Evolutionary conservation across 768 basidiomycete genomes (phyloP).

Genomic region (Cantharellus cinnabarinus): DNA sequence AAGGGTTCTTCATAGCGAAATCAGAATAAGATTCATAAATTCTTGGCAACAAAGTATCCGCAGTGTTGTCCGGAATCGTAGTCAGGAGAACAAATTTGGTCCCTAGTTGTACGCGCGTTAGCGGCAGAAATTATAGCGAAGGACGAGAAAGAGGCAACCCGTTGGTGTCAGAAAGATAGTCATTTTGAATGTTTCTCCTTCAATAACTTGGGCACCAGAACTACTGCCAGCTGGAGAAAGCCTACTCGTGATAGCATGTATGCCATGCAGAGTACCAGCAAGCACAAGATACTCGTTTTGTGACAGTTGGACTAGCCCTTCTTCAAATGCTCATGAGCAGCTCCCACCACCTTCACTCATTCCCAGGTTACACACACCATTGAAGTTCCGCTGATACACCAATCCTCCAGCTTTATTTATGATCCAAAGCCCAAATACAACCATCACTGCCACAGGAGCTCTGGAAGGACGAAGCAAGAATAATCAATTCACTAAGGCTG

Average conservation of each 20-base stretch:
- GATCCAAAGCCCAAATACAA: constrained; percentile 72
- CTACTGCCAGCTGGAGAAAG: constrained; percentile 65
- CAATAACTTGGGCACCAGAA: constrained; percentile 87
- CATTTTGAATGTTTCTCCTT: constrained; percentile 90
- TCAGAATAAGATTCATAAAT: constrained; percentile 90
- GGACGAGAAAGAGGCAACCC: constrained; percentile 28
- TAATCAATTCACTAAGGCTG: no score
- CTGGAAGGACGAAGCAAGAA: no score
- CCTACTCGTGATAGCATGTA: constrained; percentile 92
- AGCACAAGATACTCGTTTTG: constrained; percentile 92
- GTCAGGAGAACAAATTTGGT: constrained; percentile 91
- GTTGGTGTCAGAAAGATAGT: constrained; percentile 77
- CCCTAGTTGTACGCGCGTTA: constrained; percentile 26
- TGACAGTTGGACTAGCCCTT: constrained; percentile 74
- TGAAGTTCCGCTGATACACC: constrained; percentile 81
- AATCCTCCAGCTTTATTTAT: constrained; percentile 98
- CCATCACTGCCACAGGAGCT: constrained; percentile 24
- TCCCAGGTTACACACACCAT: constrained; percentile 29
- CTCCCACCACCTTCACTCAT: neutral
- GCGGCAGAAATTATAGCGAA: neutral
- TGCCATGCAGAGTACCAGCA: constrained; percentile 90
- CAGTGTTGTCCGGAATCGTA: constrained; percentile 50
- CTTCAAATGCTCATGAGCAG: constrained; percentile 21
- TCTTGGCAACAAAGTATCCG: constrained; percentile 54
- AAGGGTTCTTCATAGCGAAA: constrained; percentile 96